Base-by-base conservation (phyloP, 2,329 filamentous ascomycete genomes). In the Paraconiothyrium brasiliense region DNA sequence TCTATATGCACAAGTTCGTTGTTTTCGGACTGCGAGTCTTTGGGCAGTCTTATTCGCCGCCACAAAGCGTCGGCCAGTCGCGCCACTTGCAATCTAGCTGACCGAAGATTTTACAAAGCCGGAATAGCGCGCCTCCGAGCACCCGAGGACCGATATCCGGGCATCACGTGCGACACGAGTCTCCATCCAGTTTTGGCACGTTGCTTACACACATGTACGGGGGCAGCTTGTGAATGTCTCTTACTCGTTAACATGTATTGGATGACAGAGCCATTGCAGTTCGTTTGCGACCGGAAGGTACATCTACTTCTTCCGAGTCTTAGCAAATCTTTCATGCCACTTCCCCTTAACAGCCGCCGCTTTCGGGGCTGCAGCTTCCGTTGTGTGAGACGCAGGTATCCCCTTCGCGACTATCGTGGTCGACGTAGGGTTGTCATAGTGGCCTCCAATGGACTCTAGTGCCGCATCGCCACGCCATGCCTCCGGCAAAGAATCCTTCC, bases 241-340 rank as follows among this genome's bases (percentile, higher is more conserved):
- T n/a, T n/a, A n/a, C 39, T n/a, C 13, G 6, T 41, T 16, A 16
- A 16, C 39, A n/a, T 41, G 16, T 13, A 32, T 32, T 30, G 46
- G 10, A 5, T 20, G 24, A 16, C 32, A 24, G 13, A 32, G 11
- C 6, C 13, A 14, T 48, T 22, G 20, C 4, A n/a, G 11, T 11
- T 10, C 43, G 7, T 35, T 13, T 39, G 10, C 7, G 9, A n/a
- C 11, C 47, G 37, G 24, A 13, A 44, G 13, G 52, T 22, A 30
- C 14, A 34, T 44, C 30, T 58, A 62, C 43, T 68, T 71, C 46
- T 74, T 74, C 47, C 76, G 70, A 9, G 71, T 72, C 61, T 73
- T 76, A 37, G 68, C 76, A 57, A 79, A 77, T 62, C 72, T 79
- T 51, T 79, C 77, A 60, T 79, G 77, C 77, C 77, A 79, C 63